Evolutionary conservation across 768 basidiomycete genomes (phyloP).

Genomic region (Rhizopogon roseolus): DNA sequence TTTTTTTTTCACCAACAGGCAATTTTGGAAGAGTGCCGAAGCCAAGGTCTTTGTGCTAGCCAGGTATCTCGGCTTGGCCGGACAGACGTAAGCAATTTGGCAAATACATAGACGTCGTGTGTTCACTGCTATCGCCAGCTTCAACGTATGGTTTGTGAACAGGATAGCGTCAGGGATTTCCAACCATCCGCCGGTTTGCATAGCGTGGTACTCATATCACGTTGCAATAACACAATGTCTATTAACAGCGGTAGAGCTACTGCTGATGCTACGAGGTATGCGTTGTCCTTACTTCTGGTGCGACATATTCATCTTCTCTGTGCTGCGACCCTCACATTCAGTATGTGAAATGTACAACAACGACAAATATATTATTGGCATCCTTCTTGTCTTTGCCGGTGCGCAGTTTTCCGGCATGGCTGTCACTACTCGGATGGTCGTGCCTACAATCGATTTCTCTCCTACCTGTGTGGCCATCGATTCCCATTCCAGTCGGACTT

Average conservation of each 20-base stretch:
- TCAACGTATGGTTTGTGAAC: constrained; percentile 14
- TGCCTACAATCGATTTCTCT: constrained; percentile 8
- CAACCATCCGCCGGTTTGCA: too few species aligned
- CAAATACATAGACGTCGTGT: not conserved
- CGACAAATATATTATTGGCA: constrained; percentile 1
- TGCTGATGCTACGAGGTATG: constrained; percentile 16
- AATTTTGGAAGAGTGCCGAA: not conserved
- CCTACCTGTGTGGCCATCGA: constrained; percentile 11
- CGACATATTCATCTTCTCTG: not conserved
- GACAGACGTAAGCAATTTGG: constrained; percentile 14
- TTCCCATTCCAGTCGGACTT: constrained; percentile 8
- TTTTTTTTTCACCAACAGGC: not conserved
- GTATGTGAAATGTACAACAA: constrained; percentile 14
- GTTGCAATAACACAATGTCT: constrained; percentile 9
- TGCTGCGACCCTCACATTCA: too few species aligned
- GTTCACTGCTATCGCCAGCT: constrained; percentile 6
- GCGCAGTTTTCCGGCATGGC: constrained; percentile 15
- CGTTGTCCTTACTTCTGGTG: not conserved
- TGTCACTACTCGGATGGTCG: constrained; percentile 7
- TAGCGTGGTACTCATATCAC: constrained; percentile 18
- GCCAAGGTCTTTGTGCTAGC: constrained; percentile 7
- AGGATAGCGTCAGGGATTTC: constrained; percentile 13
- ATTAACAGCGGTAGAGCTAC: constrained; percentile 4
- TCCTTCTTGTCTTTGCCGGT: constrained; percentile 6
- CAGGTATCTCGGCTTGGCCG: constrained; percentile 11